Evolutionary conservation across 2,329 filamentous ascomycete genomes (phyloP), one percentile per base, ranked within the genome.

Genomic region (Fusarium sp.): DNA sequence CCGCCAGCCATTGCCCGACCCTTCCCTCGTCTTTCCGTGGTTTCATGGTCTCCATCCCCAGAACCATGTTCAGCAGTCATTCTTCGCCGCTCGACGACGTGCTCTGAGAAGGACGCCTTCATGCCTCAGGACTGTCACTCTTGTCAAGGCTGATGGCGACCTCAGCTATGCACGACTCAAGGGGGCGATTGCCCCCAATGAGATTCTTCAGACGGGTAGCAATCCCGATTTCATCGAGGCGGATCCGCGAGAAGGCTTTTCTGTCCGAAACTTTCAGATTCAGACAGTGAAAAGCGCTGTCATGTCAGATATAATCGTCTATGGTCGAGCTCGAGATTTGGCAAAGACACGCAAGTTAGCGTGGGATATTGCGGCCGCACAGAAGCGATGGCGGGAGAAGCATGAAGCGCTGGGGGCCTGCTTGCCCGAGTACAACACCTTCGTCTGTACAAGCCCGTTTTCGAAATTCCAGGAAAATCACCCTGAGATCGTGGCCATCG

Each of bases 191-290:
- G 88, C 92, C 4, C 93, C 95, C 0, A 90, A 94, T 2, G 97
- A 98, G 82, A 87, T 98, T 52, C 83, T 98, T 66, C 87, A 90
- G 40, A 77, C 85, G 0, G 81, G 82, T 4, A 80, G 79, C 4
- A 83, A 84, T 17, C 84, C 89, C 52, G 87, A 91, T 25, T 98
- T 99, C 79, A 85, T 95, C 70, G 94, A 97, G 50, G 89, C 92
- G 45, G 97, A 99, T 79, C 97, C 97, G 2, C 89, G 86, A 65
- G 94, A 97, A 74, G 97, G 97, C 10, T 98, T 98, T 80, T 98
- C 95, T 6, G 95, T 98, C 50, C 91, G 97, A 54, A 98, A 98
- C 82, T 99, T 99, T 80, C 96, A 98, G 78, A 98, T 98, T 43
- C 97, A 99, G 82, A 90, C 94, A 0, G 93, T 93, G 68, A 99